A percentile compares a stretch with the other conserved stretches of the same genome.
Conservation (phyloP, 345 rosid species). For the Salix caprea region DNA sequence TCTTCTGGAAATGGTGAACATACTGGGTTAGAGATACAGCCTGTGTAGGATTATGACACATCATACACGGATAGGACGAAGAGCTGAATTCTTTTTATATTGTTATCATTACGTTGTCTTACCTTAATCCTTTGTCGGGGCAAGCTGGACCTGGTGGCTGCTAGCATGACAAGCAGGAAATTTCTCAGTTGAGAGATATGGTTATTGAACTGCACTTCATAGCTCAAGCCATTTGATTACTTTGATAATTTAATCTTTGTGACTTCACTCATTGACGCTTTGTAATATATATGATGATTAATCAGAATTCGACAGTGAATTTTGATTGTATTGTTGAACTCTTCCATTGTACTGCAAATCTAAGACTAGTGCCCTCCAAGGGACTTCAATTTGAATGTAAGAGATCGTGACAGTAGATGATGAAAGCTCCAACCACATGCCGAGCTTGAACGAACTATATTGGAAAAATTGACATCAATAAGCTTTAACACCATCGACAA, state of each 20-base stretch:
- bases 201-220: not conserved
- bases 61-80: not conserved
- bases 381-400: not conserved
- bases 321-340: not conserved
- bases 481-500: not conserved
- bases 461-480: not conserved
- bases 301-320: not conserved
- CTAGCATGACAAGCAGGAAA: too few species aligned
- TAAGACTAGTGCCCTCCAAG: not conserved
- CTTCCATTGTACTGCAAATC: not conserved
- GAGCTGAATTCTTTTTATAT: not conserved
- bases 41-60: conserved; percentile 30
- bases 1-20: conserved; percentile 37
- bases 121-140: not conserved
- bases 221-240: not conserved
- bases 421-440: not conserved
- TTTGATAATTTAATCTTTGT: not conserved
- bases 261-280: not conserved
- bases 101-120: not conserved
- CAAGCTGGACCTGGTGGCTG: too few species aligned
- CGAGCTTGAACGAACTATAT: not conserved
- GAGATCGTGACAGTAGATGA: not conserved
- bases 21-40: conserved; percentile 47
- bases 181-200: too few species aligned
- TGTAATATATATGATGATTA: not conserved